Percentiles rank a stretch among this genome's conserved stretches.
Conservation (phyloP, 2,329 filamentous ascomycete genomes). For the Claviceps cyperi region DNA sequence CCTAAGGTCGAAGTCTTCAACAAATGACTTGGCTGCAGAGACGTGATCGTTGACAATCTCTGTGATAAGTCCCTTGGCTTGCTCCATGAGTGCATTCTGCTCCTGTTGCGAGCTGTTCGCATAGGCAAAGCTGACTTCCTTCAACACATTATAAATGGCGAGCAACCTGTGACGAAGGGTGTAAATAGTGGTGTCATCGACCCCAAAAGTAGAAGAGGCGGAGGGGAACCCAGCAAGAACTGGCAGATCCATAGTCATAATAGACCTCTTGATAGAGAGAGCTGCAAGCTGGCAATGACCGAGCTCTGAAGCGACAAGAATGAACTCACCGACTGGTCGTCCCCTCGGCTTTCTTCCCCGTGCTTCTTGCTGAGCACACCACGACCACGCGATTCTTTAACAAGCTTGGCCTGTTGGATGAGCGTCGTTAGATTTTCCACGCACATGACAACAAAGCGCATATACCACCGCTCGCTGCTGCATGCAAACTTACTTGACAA, state of each 20-base stretch:
- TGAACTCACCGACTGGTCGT: constrained; percentile 81
- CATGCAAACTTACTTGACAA: constrained; percentile 23
- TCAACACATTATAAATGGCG: constrained; percentile 44
- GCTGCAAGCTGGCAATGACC: background rate
- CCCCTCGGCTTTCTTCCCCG: constrained; percentile 83
- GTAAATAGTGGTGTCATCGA: background rate
- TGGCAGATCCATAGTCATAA: no score
- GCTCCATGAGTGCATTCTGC: constrained; percentile 38
- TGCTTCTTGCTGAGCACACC: constrained; percentile 90
- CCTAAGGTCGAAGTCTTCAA: constrained; percentile 42
- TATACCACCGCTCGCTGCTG: background rate
- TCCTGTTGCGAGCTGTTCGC: constrained; percentile 36
- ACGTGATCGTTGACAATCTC: constrained; percentile 76
- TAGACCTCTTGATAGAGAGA: no score
- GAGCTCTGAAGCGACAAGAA: background rate
- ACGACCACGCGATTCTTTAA: constrained; percentile 65
- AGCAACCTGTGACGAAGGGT: constrained; percentile 30
- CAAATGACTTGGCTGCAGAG: constrained; percentile 49
- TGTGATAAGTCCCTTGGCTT: constrained; percentile 62
- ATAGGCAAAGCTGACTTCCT: constrained; percentile 31
- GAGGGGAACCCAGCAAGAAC: background rate
- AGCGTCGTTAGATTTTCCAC: background rate
- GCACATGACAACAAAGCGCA: background rate
- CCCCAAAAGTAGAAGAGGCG: no score
- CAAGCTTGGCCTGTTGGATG: constrained; percentile 29